A percentile compares a stretch with the other conserved stretches of the same genome.
Conservation (phyloP, 176 grass and related monocot species). For the Zea mays region Zm-B73-REFERENCE-NAM-5.0 NC_050097.1:202261001-202261500, state of each 20-base stretch:
- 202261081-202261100: neutral
- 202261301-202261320: slow-evolving; percentile 4
- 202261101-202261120: neutral
- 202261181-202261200: neutral
- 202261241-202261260: slow-evolving; percentile 32
- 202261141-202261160: slow-evolving; percentile 15
- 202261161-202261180: slow-evolving; percentile 13
- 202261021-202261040: neutral
- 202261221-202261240: slow-evolving; percentile 29
- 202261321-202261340: neutral
- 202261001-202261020: neutral
- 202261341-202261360: neutral
- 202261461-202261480: slow-evolving; percentile 73
- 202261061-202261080: slow-evolving; percentile 6
- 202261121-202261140: slow-evolving; percentile 1
- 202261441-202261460: slow-evolving; percentile 73
- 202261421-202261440: slow-evolving; percentile 85
- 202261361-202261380: neutral
- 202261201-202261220: slow-evolving; percentile 17
- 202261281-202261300: slow-evolving; percentile 16
- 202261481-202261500: slow-evolving; percentile 74
- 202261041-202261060: neutral
- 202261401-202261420: slow-evolving; percentile 83
- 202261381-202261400: slow-evolving; percentile 96
- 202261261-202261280: slow-evolving; percentile 5